These are phyloP conservation scores for Mallotus repandus DNA, from an alignment of 441 rosid species.

Conservation along the genomic window DNA sequence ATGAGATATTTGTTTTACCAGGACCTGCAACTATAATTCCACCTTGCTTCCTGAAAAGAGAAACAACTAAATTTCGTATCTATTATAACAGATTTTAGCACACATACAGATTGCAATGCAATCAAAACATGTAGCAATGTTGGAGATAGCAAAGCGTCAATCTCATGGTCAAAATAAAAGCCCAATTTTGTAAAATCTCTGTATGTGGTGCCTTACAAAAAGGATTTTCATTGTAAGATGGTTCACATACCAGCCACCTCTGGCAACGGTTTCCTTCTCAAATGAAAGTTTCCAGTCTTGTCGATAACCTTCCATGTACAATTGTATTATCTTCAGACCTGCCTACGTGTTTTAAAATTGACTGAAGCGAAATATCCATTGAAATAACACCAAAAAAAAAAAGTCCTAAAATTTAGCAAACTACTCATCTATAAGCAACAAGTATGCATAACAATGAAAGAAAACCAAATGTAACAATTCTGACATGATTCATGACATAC, in stretches of 20 bases:
- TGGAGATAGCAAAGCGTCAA: background rate
- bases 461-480: background rate
- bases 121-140: background rate
- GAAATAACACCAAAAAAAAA: too few relatives aligned
- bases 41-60: slow-evolving; percentile 77
- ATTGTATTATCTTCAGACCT: slow-evolving; percentile 82
- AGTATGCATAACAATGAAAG: background rate
- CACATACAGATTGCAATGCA: too few relatives aligned
- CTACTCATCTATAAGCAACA: background rate
- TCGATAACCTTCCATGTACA: slow-evolving; percentile 91
- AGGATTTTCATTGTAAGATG: slow-evolving; percentile 7
- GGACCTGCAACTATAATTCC: slow-evolving; percentile 94
- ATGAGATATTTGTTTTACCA: slow-evolving; percentile 69
- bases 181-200: background rate
- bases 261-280: slow-evolving; percentile 67
- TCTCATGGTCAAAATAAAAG: background rate
- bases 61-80: slow-evolving; percentile 15
- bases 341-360: slow-evolving; percentile 41
- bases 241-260: slow-evolving; percentile 86
- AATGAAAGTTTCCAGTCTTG: slow-evolving; percentile 96
- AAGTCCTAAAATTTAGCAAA: background rate
- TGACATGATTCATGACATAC: slow-evolving; percentile 35
- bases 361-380: background rate
- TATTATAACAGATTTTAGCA: background rate
- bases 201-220: background rate